These are phyloP conservation scores for Trametes elegans DNA, from an alignment of 768 basidiomycete genomes.

Conservation along the genomic window DNA sequence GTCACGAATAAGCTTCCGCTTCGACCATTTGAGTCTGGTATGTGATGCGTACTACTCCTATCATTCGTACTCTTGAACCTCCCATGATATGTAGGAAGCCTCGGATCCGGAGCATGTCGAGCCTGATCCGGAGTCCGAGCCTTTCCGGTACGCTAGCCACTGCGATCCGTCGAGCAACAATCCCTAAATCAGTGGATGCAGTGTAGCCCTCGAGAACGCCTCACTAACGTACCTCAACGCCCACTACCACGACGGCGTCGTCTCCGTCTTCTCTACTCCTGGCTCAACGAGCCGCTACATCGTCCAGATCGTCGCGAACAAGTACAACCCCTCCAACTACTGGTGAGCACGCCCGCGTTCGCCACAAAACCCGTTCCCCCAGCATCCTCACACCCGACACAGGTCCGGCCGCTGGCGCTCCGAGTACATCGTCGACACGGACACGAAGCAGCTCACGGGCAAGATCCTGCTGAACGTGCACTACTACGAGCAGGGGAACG, in stretches of 20 bases:
- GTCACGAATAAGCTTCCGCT: slow-evolving; percentile 72
- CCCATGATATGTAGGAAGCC: slow-evolving; percentile 54
- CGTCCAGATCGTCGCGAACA: slow-evolving; percentile 89
- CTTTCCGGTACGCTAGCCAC: slow-evolving; percentile 63
- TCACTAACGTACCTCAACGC: slow-evolving; percentile 66
- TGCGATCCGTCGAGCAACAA: neutral
- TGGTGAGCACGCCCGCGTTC: slow-evolving; percentile 53
- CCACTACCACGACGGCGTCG: slow-evolving; percentile 82
- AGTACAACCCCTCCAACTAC: slow-evolving; percentile 91
- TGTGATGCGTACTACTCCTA: slow-evolving; percentile 30
- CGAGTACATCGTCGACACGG: slow-evolving; percentile 73
- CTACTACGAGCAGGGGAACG: slow-evolving; percentile 98
- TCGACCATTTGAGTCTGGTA: slow-evolving; percentile 86
- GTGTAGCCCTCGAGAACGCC: slow-evolving; percentile 68
- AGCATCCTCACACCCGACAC: neutral
- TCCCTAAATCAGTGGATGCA: slow-evolving; percentile 29
- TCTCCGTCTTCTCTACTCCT: slow-evolving; percentile 63
- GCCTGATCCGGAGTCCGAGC: slow-evolving; percentile 62
- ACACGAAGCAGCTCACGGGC: slow-evolving; percentile 61
- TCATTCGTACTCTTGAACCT: neutral
- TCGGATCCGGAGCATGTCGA: slow-evolving; percentile 68
- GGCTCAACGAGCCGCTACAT: slow-evolving; percentile 49
- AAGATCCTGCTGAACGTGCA: slow-evolving; percentile 83
- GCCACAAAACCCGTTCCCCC: neutral
- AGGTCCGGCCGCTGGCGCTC: slow-evolving; percentile 98